These are phyloP conservation scores for Adansonia madagascariensis DNA, from an alignment of 441 rosid genomes.

Conservation along the genomic window DNA sequence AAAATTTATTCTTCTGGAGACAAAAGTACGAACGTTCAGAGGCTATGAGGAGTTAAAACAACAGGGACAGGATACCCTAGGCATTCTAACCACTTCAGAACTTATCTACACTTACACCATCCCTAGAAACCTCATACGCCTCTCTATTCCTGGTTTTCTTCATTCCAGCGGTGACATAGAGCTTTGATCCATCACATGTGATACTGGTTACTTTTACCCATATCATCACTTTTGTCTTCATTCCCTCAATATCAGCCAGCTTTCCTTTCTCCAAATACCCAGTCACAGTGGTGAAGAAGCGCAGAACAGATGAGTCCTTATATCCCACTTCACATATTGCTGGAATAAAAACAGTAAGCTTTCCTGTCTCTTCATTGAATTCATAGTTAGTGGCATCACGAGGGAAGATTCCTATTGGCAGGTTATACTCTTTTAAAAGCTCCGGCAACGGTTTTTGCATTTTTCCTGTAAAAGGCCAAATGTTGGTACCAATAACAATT, in stretches of 20 bases:
- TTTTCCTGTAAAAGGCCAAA: conserved; percentile 56
- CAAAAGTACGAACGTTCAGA: background rate
- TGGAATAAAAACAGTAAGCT: conserved; percentile 73
- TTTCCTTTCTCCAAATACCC: conserved; percentile 84
- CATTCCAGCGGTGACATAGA: conserved; percentile 77
- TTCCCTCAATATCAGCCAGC: conserved; percentile 76
- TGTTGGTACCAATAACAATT: background rate
- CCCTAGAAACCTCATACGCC: conserved; percentile 76
- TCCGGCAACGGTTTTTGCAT: conserved; percentile 92
- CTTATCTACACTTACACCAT: conserved; percentile 72
- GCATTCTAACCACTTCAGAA: conserved; percentile 45
- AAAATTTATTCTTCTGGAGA: conserved; percentile 13
- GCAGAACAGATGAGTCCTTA: conserved; percentile 78
- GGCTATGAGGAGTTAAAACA: background rate
- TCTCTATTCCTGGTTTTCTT: conserved; percentile 71
- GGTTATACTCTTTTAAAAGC: conserved; percentile 73
- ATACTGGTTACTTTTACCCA: conserved; percentile 85
- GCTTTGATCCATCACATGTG: conserved; percentile 67
- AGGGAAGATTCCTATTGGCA: conserved; percentile 89
- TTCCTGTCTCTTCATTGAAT: conserved; percentile 76
- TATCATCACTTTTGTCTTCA: conserved; percentile 83
- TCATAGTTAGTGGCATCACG: conserved; percentile 92
- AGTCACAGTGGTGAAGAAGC: conserved; percentile 63
- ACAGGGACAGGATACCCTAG: background rate
- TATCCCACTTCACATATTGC: conserved; percentile 83